Percentiles rank a stretch among this genome's conserved stretches.
Evolutionary conservation across 2,329 filamentous ascomycete species (phyloP).

Genomic region (Trichoderma asperellum): DNA sequence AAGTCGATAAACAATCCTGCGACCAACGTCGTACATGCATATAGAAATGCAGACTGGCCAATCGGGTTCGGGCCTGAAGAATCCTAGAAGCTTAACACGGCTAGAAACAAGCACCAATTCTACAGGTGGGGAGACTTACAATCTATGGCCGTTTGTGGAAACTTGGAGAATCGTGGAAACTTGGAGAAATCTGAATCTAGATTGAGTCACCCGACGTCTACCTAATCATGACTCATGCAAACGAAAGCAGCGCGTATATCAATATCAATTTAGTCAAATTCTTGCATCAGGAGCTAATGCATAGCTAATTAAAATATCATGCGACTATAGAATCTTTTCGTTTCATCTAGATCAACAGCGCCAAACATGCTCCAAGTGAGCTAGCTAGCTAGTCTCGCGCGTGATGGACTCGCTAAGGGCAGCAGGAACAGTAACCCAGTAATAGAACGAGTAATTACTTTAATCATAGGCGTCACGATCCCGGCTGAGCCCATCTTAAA

Average conservation of each 20-base stretch:
- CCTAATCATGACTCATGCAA: not conserved
- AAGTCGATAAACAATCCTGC: not conserved
- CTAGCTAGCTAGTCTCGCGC: too few species aligned
- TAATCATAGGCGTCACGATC: too few species aligned
- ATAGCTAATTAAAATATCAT: too few species aligned
- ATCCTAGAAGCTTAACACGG: not conserved
- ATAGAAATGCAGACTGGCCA: slow-evolving; percentile 5
- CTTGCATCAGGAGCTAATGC: too few species aligned
- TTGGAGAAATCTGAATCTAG: not conserved
- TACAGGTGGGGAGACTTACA: not conserved
- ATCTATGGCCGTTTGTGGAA: not conserved
- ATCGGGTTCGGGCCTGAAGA: not conserved
- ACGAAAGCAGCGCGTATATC: not conserved
- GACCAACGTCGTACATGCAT: not conserved
- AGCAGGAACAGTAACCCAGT: too few species aligned
- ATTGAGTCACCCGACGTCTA: not conserved
- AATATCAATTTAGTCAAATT: too few species aligned
- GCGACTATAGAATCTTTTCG: too few species aligned
- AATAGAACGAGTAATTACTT: too few species aligned
- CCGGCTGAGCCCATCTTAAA: too few species aligned
- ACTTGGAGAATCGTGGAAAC: not conserved
- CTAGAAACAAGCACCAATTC: not conserved
- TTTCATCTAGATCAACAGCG: too few species aligned
- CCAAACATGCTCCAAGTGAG: too few species aligned
- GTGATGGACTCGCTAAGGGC: too few species aligned